Evolutionary conservation across 345 rosid species (phyloP).

Genomic region (Jatropha curcas): DNA sequence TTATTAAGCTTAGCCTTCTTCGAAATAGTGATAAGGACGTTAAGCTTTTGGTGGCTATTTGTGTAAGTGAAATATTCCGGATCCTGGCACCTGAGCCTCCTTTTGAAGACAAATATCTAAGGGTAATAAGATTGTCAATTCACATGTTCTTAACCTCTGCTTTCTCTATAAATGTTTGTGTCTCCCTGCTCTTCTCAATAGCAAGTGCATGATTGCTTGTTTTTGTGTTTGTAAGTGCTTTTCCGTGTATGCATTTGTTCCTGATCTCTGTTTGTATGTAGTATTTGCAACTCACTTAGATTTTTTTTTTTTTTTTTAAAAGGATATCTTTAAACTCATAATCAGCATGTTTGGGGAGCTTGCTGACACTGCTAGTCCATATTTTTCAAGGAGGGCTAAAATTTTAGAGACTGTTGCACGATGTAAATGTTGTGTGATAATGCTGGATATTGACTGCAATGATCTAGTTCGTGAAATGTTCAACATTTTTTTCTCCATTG

Average conservation of each 20-base stretch:
- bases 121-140: conserved; percentile 36
- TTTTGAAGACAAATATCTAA: conserved; percentile 68
- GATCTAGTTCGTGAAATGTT: conserved; percentile 79
- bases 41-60: conserved; percentile 68
- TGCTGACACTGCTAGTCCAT: conserved; percentile 64
- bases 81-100: conserved; percentile 83
- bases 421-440: conserved; percentile 68
- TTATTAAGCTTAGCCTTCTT: conserved; percentile 60
- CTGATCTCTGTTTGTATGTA: not conserved
- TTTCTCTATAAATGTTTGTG: not conserved
- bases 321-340: conserved; percentile 73
- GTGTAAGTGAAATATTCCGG: conserved; percentile 70
- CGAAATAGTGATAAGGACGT: conserved; percentile 68
- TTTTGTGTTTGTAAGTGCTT: not conserved
- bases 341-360: conserved; percentile 64
- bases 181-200: not conserved
- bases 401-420: conserved; percentile 73
- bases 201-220: not conserved
- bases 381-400: conserved; percentile 76
- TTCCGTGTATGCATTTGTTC: not conserved
- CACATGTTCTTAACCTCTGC: not conserved
- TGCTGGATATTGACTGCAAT: conserved; percentile 67
- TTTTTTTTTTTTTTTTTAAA: conserved; percentile 34
- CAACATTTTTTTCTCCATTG: conserved; percentile 65
- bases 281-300: not conserved